A percentile compares a stretch with the other conserved stretches of the same genome.
Evolutionary conservation across 1,139 yeast species (phyloP).

Genomic region (Geotrichum macrosporum): DNA sequence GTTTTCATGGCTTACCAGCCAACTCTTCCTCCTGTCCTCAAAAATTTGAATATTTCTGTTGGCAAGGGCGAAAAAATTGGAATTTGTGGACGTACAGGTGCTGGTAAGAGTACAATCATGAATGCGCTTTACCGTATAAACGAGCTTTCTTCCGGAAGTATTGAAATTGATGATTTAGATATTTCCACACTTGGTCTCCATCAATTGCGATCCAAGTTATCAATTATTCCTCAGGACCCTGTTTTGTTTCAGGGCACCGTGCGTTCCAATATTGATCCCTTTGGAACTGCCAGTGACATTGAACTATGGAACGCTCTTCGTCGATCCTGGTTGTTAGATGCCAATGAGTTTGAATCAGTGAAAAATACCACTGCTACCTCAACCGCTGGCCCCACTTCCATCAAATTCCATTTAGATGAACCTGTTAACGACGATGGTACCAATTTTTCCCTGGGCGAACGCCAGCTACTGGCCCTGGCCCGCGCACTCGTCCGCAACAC

Average conservation of each 20-base stretch:
- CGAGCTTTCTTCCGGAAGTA: conserved; percentile 52
- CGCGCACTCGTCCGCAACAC: conserved; percentile 71
- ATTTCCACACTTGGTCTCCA: conserved; percentile 53
- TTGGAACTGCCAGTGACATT: conserved; percentile 48
- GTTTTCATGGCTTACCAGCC: conserved; percentile 69
- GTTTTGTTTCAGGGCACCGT: conserved; percentile 64
- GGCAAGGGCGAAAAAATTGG: conserved; percentile 61
- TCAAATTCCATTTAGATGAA: conserved; percentile 65
- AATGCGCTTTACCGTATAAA: conserved; percentile 58
- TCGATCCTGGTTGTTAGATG: conserved; percentile 58
- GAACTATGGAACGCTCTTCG: conserved; percentile 56
- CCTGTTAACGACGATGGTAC: conserved; percentile 68
- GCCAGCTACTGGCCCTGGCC: conserved; percentile 70
- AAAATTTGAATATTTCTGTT: conserved; percentile 46
- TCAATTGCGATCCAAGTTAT: conserved; percentile 53
- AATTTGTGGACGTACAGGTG: conserved; percentile 77
- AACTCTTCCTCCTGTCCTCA: conserved; percentile 68
- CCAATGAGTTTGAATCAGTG: conserved; percentile 37
- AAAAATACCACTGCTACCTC: conserved; percentile 24
- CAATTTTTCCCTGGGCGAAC: conserved; percentile 73
- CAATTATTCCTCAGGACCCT: conserved; percentile 77
- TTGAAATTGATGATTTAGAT: conserved; percentile 58
- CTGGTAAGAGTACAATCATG: conserved; percentile 70
- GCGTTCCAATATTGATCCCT: conserved; percentile 65
- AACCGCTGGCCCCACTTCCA: conserved; percentile 13